A percentile compares a stretch with the other conserved stretches of the same genome.
phyloP scores from a whole-genome alignment of 2,329 filamentous ascomycete species.

The Fusarium coicis region DNA sequence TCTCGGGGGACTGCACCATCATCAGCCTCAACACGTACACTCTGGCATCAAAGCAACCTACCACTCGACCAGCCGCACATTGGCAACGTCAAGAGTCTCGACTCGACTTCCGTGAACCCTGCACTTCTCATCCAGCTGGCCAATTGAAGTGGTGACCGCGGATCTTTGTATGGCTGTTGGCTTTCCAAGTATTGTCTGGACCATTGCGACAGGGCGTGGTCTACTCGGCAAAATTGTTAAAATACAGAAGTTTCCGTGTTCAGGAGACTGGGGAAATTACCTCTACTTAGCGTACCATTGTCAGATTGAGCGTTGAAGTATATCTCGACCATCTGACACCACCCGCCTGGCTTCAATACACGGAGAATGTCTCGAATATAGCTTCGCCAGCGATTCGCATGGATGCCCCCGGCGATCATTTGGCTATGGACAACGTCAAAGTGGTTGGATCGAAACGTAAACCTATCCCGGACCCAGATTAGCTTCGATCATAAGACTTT shows the following conservation, averaged over 20 bases:
- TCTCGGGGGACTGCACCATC: constrained; percentile 58
- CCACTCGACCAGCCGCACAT: constrained; percentile 76
- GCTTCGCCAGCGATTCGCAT: constrained; percentile 75
- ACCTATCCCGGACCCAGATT: constrained; percentile 51
- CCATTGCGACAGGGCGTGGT: constrained; percentile 74
- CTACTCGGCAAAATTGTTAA: constrained; percentile 48
- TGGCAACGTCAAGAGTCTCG: constrained; percentile 72
- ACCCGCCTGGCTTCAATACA: constrained; percentile 79
- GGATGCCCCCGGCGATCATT: constrained; percentile 76
- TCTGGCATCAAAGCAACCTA: constrained; percentile 49
- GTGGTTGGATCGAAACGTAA: constrained; percentile 74
- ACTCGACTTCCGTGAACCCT: constrained; percentile 76
- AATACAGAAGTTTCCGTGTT: constrained; percentile 2
- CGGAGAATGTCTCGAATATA: constrained; percentile 82
- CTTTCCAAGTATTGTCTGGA: constrained; percentile 72
- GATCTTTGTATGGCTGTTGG: constrained; percentile 72
- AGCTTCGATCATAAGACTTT: background rate
- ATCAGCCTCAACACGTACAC: constrained; percentile 5
- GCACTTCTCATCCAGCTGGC: constrained; percentile 67
- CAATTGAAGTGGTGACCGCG: constrained; percentile 70
- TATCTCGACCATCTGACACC: constrained; percentile 89
- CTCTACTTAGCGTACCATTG: constrained; percentile 78
- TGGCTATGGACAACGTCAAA: constrained; percentile 89
- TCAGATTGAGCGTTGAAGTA: constrained; percentile 88
- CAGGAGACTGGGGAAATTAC: constrained; percentile 49